Base-by-base conservation (phyloP, 208 protist genomes). In the Vickermania spadyakhi region DNA sequence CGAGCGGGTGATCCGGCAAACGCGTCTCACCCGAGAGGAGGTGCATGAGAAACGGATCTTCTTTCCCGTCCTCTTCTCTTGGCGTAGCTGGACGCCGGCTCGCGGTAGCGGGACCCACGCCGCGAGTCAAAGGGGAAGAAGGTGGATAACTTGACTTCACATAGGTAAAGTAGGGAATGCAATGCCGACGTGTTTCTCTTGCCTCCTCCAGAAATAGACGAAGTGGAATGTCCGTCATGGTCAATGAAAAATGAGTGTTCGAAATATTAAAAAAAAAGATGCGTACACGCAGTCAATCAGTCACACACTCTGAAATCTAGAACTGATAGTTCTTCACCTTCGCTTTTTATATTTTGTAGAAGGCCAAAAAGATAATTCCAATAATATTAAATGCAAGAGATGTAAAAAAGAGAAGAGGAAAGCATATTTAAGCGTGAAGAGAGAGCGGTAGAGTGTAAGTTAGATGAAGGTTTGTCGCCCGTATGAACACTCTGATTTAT, bases 1-100 rank as follows among this genome's bases (percentile, higher is more conserved):
- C 51, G 4, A 61, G 29, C 0, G 73, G 65, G 62, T 92, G 84
- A 4, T 60, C 51, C 18, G 84, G 84, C 22, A 92, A 62, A 1
- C 84, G 79, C 4, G 80, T 92, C 64, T 94, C 88, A 36, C 92
- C 70, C 0, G 84, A 92, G 50, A 74, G 62, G 2, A 94, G 71
- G 54, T 94, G 91, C 7, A 53, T 53, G 14, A 89, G 73, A 63
- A 94, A 91, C 14, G 69, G 61, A 25, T 60, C 31, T 21, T 28
- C 50, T 22, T 59, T 58, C 4, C 77, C 65, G 7, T 45, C 36
- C 7, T 18, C 11, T 18, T n/a, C 36, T n/a, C 11, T 7, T 18
- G 36, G 36, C n/a, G n/a, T n/a, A n/a, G n/a, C n/a, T n/a, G n/a
- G n/a, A n/a, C n/a, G n/a, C n/a, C n/a, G n/a, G n/a, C n/a, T n/a